Percentiles rank a stretch among this genome's conserved stretches.
phyloP scores from a whole-genome alignment of 2,329 filamentous ascomycete species.

The Tolypocladium tundrense region DNA sequence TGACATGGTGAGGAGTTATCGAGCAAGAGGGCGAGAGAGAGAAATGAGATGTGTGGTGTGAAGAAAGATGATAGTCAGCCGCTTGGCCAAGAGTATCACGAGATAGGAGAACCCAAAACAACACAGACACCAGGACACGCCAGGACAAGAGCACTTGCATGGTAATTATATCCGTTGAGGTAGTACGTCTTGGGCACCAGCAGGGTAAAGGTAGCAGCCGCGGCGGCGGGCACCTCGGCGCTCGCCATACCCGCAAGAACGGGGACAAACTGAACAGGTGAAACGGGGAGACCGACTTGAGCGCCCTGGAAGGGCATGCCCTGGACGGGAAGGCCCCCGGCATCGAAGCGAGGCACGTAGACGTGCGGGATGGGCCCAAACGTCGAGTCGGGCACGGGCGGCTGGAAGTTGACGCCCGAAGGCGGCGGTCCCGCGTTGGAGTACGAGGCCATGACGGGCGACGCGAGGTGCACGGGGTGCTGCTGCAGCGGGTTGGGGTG shows the following conservation, averaged over 20 bases:
- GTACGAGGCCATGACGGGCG: constrained; percentile 28
- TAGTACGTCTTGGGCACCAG: constrained; percentile 22
- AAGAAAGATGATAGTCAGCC: neutral
- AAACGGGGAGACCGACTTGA: constrained; percentile 20
- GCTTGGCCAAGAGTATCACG: neutral
- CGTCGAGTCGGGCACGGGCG: constrained; percentile 47
- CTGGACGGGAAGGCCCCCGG: neutral
- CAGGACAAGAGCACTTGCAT: constrained; percentile 26
- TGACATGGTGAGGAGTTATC: no score
- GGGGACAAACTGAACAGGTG: constrained; percentile 1
- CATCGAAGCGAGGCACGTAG: constrained; percentile 45
- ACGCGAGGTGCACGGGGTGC: constrained; percentile 9
- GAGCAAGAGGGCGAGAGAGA: neutral
- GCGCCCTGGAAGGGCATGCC: constrained; percentile 14
- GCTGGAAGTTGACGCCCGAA: constrained; percentile 42
- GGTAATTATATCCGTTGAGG: constrained; percentile 21
- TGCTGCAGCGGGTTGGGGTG: constrained; percentile 8
- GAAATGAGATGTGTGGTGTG: neutral
- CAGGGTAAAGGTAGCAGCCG: constrained; percentile 15
- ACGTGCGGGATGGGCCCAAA: constrained; percentile 44
- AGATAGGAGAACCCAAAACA: neutral
- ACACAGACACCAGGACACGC: constrained; percentile 6
- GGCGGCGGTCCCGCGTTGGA: constrained; percentile 30
- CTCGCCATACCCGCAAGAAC: neutral
- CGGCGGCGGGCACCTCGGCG: constrained; percentile 14